Evolutionary conservation across 148 eudicot species (phyloP), one percentile per base, ranked within the genome.

Genomic region (Oxyria digyna): DNA sequence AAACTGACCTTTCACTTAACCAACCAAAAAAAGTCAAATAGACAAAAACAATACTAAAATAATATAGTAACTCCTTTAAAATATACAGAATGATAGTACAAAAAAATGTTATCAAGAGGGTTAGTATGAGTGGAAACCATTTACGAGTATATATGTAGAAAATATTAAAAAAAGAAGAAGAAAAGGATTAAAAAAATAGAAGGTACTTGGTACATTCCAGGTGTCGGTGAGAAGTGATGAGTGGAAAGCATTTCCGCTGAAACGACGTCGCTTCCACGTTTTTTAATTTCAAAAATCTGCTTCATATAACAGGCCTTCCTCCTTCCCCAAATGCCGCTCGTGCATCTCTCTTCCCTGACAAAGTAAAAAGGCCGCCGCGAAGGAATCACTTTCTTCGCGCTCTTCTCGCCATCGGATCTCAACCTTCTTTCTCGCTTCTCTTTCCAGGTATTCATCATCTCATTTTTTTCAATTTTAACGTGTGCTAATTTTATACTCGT

Each of bases 241-340:
- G 14, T 24, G 32, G 6, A 13, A 59, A 31, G 37, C 35, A 31
- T 14, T 31, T 59, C 65, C 10, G 18, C 1, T 2, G 35, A 59
- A 59, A 59, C 65, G 65, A 59, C 65, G 65, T 59, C 65, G 65
- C 37, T 59, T 59, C 38, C 18, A 31, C 29, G 65, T 7, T 59
- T 57, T 26, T 13, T 14, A 59, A 29, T 29, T 59, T 31, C 35
- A 59, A 59, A 55, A 59, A 24, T 21, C 31, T 59, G 18, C 65
- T 27, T 29, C 65, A 59, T 59, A 27, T 59, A 59, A 29, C 38
- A 59, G 10, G 38, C 65, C 65, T 0, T n/a, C 21, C 65, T 2
- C 9, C 20, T 15, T 14, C 65, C 65, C 43, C 5, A 15, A 35
- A 66, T 66, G 27, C 69, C 69, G 46, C 43, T 66, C 69, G 69